These are phyloP conservation scores for Pouteria campechiana DNA, from an alignment of 179 eudicot genomes.

Conservation along the genomic window DNA sequence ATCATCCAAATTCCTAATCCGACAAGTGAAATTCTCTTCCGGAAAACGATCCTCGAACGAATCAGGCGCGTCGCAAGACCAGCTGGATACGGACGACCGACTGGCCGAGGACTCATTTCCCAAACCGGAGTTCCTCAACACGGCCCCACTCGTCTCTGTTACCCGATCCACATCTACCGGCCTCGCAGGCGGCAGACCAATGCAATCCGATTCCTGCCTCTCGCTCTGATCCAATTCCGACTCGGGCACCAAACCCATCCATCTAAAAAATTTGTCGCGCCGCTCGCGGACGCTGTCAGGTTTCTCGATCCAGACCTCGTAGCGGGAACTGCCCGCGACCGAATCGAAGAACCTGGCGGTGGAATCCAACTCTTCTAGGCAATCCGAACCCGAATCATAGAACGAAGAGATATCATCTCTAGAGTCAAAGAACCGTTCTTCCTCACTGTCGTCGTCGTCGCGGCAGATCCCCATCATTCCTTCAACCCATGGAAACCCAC, in stretches of 20 bases:
- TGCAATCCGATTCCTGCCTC: slow-evolving; percentile 26
- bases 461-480: slow-evolving; percentile 10
- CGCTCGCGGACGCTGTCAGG: slow-evolving; percentile 54
- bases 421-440: slow-evolving; percentile 51
- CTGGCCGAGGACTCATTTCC: slow-evolving; percentile 14
- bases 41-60: slow-evolving; percentile 3
- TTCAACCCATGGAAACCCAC: slow-evolving; percentile 13
- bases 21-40: slow-evolving; percentile 15
- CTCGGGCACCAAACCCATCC: slow-evolving; percentile 44
- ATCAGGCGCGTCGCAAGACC: slow-evolving; percentile 10
- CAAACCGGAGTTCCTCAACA: slow-evolving; percentile 11
- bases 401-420: slow-evolving; percentile 38
- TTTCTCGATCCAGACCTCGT: slow-evolving; percentile 48
- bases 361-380: slow-evolving; percentile 26
- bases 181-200: no score
- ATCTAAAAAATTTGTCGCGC: slow-evolving; percentile 42
- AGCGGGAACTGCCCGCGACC: slow-evolving; percentile 15
- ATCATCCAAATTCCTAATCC: slow-evolving; percentile 49
- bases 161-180: slow-evolving; percentile 26
- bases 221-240: slow-evolving; percentile 24
- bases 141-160: slow-evolving; percentile 28
- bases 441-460: slow-evolving; percentile 12
- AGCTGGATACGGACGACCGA: slow-evolving; percentile 11
- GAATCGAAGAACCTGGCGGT: slow-evolving; percentile 6
- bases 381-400: slow-evolving; percentile 35